Percentiles rank a stretch among this genome's conserved stretches.
These are phyloP conservation scores for Podila horticola DNA, from an alignment of 192 early-diverging fungal genomes.

Conservation along the genomic window DNA sequence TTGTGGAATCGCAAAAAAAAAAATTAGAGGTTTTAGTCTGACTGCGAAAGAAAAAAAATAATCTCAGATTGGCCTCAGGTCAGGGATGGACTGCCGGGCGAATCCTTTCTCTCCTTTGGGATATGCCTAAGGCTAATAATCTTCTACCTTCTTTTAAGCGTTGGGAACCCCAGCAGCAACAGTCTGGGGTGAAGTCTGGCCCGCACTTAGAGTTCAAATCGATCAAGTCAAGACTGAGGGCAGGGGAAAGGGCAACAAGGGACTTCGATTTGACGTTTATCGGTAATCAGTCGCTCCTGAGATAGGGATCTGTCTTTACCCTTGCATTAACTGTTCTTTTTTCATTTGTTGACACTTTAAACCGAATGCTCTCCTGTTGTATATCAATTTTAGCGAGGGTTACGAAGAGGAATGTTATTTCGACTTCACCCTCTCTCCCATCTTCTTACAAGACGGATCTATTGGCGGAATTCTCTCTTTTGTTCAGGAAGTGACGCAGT, in stretches of 20 bases:
- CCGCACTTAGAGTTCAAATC: slow-evolving; percentile 28
- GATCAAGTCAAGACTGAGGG: slow-evolving; percentile 5
- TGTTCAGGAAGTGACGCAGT: slow-evolving; percentile 51
- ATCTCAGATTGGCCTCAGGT: too few relatives aligned
- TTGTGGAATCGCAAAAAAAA: too few relatives aligned
- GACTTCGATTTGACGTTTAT: slow-evolving; percentile 30
- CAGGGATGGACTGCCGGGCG: too few relatives aligned
- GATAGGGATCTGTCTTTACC: too few relatives aligned
- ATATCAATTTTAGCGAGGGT: slow-evolving; percentile 27
- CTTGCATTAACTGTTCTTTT: not conserved
- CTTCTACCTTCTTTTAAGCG: slow-evolving; percentile 15
- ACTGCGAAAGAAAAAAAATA: too few relatives aligned
- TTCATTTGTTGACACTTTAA: not conserved
- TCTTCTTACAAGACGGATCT: slow-evolving; percentile 41
- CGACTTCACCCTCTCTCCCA: slow-evolving; percentile 50
- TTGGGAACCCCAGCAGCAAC: slow-evolving; percentile 28
- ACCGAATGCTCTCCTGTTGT: not conserved
- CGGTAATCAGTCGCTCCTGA: slow-evolving; percentile 17
- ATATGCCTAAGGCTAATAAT: too few relatives aligned
- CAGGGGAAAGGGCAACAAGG: slow-evolving; percentile 27
- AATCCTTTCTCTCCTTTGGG: too few relatives aligned
- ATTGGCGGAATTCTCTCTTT: slow-evolving; percentile 34
- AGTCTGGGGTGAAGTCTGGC: slow-evolving; percentile 47
- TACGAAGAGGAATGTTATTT: slow-evolving; percentile 56
- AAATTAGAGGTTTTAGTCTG: too few relatives aligned